Conservation (phyloP, 2,329 filamentous ascomycete species). For the Periconia macrospinosa region DNA sequence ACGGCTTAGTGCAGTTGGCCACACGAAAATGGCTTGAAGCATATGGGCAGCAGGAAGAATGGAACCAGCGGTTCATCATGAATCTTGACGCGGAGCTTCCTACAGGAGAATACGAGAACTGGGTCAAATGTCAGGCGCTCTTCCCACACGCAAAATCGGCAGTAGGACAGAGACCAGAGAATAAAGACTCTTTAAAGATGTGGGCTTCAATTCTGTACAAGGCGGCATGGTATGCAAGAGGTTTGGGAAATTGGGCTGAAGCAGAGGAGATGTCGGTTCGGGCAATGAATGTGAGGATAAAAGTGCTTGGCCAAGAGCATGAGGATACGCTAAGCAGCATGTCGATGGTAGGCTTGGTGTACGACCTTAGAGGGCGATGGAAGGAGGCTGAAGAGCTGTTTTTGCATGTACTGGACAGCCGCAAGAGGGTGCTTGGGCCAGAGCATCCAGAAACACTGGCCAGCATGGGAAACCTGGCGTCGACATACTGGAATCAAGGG, state of each 20-base stretch:
- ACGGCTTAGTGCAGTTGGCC: conserved; percentile 9
- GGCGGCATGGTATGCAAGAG: conserved; percentile 6
- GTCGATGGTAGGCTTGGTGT: background rate
- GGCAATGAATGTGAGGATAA: background rate
- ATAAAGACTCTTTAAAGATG: background rate
- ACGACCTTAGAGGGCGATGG: conserved; percentile 1
- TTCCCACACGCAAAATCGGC: conserved; percentile 29
- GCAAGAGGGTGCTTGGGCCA: conserved; percentile 5
- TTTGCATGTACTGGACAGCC: conserved; percentile 4
- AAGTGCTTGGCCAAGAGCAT: background rate
- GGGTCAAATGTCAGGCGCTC: conserved; percentile 29
- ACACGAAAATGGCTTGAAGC: conserved; percentile 11
- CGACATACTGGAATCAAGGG: conserved; percentile 1
- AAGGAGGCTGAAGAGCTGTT: conserved; percentile 5
- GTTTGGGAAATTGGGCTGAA: background rate
- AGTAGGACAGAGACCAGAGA: background rate
- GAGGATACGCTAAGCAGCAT: conserved; percentile 5
- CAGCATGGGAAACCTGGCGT: conserved; percentile 11
- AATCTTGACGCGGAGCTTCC: conserved; percentile 1
- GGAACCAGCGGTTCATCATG: conserved; percentile 3
- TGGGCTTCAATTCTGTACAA: conserved; percentile 4
- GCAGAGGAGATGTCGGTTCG: conserved; percentile 3
- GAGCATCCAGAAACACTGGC: conserved; percentile 11
- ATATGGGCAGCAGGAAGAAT: background rate
- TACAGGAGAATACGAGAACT: conserved; percentile 12